Conservation (phyloP, 1,139 yeast genomes). For the Yamadazyma diospyri region DNA sequence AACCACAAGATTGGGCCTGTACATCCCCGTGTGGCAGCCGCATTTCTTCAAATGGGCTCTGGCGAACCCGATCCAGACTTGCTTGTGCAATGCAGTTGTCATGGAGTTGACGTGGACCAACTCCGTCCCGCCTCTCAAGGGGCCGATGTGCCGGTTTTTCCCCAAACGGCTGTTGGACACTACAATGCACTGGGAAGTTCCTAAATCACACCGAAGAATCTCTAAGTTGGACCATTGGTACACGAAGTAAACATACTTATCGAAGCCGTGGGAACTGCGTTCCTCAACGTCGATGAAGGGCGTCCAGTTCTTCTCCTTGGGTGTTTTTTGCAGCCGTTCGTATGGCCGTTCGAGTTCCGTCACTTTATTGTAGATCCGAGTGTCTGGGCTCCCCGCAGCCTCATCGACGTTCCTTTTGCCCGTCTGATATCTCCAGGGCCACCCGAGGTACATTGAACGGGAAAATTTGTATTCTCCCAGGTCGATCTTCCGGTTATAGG, state of each 20-base stretch:
- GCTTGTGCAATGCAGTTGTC: slow-evolving; percentile 21
- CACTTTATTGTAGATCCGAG: slow-evolving; percentile 21
- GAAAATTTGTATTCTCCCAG: slow-evolving; percentile 14
- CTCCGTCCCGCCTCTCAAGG: slow-evolving; percentile 34
- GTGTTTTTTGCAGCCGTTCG: slow-evolving; percentile 11
- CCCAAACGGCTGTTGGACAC: slow-evolving; percentile 16
- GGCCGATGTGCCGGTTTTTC: slow-evolving; percentile 21
- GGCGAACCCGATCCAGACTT: slow-evolving; percentile 48
- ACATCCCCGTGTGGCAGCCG: slow-evolving; percentile 45
- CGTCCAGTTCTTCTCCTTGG: slow-evolving; percentile 30
- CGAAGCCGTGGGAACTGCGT: slow-evolving; percentile 14
- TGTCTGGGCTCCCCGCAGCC: slow-evolving; percentile 12
- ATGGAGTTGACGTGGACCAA: slow-evolving; percentile 20
- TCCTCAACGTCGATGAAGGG: slow-evolving; percentile 22
- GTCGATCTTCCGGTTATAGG: slow-evolving; percentile 18
- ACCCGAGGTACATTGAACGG: slow-evolving; percentile 27
- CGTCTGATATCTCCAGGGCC: slow-evolving; percentile 37
- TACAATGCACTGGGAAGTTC: slow-evolving; percentile 15
- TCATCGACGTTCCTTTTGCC: slow-evolving; percentile 31
- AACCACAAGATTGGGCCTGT: slow-evolving; percentile 45
- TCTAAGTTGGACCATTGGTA: slow-evolving; percentile 28
- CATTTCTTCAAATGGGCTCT: slow-evolving; percentile 44
- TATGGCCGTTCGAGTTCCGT: slow-evolving; percentile 26
- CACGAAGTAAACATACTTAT: slow-evolving; percentile 22
- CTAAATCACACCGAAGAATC: slow-evolving; percentile 23